These are phyloP conservation scores for Schizosaccharomyces lindneri DNA, from an alignment of 805 yeast genomes.

Conservation along the genomic window DNA sequence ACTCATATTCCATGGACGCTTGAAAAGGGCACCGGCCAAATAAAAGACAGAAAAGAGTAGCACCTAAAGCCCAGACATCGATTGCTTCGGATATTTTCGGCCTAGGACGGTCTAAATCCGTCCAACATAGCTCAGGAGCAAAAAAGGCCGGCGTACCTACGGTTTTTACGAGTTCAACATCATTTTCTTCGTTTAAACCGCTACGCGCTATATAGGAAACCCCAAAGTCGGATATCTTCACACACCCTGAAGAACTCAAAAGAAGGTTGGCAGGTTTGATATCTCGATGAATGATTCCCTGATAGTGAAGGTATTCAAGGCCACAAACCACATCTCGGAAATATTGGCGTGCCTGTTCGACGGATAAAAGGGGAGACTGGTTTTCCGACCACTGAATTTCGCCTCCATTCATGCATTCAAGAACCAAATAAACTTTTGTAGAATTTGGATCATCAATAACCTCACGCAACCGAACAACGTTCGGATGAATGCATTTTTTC, in stretches of 20 bases:
- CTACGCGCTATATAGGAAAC: slow-evolving; percentile 42
- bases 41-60: slow-evolving; percentile 63
- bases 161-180: slow-evolving; percentile 61
- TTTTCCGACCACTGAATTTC: slow-evolving; percentile 53
- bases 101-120: slow-evolving; percentile 19
- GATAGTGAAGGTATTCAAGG: slow-evolving; percentile 68
- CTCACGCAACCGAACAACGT: slow-evolving; percentile 66
- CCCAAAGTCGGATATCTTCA: slow-evolving; percentile 91
- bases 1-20: slow-evolving; percentile 63
- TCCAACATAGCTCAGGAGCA: slow-evolving; percentile 75
- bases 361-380: slow-evolving; percentile 37
- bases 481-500: slow-evolving; percentile 77
- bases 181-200: slow-evolving; percentile 8
- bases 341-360: slow-evolving; percentile 41
- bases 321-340: slow-evolving; percentile 72
- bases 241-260: slow-evolving; percentile 40
- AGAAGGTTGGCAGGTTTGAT: slow-evolving; percentile 84
- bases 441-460: slow-evolving; percentile 70
- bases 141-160: slow-evolving; percentile 96
- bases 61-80: slow-evolving; percentile 95
- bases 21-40: slow-evolving; percentile 79
- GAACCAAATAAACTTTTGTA: slow-evolving; percentile 65
- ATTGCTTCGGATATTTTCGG: slow-evolving; percentile 53
- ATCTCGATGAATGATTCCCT: slow-evolving; percentile 83
- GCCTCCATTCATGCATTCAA: slow-evolving; percentile 76